Conservation (phyloP, 495 filamentous ascomycete genomes). For the Jackrogersella minutella region DNA sequence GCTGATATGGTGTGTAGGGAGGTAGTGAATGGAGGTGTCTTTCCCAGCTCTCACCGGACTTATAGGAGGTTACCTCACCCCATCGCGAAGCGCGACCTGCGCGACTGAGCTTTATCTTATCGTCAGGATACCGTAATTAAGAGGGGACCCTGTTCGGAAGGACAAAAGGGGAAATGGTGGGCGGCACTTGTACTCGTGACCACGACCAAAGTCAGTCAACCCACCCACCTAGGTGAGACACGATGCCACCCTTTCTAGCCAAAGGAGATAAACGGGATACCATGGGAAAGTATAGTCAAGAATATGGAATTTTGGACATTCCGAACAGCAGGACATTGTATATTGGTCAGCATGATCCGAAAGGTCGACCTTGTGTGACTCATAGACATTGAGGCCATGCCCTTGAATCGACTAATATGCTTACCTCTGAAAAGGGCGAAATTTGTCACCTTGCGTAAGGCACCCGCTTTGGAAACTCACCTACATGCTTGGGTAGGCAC, state of each 20-base stretch:
- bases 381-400: slow-evolving; percentile 31
- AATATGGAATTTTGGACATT: slow-evolving; percentile 34
- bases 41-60: slow-evolving; percentile 37
- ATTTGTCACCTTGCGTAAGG: slow-evolving; percentile 37
- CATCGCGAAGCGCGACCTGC: slow-evolving; percentile 32
- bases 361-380: slow-evolving; percentile 33
- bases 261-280: slow-evolving; percentile 28
- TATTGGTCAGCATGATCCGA: slow-evolving; percentile 35
- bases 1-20: slow-evolving; percentile 42
- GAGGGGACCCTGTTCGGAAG: slow-evolving; percentile 33
- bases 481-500: slow-evolving; percentile 5
- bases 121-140: slow-evolving; percentile 30
- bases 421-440: slow-evolving; percentile 23
- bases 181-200: slow-evolving; percentile 45
- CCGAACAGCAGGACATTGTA: slow-evolving; percentile 16
- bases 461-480: slow-evolving; percentile 31
- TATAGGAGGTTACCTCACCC: slow-evolving; percentile 30
- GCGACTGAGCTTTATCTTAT: slow-evolving; percentile 46
- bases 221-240: slow-evolving; percentile 48
- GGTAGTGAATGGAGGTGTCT: slow-evolving; percentile 35
- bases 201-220: slow-evolving; percentile 44
- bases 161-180: slow-evolving; percentile 41
- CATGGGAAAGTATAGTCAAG: slow-evolving; percentile 39
- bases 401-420: slow-evolving; percentile 17
- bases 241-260: slow-evolving; percentile 36